phyloP scores from a whole-genome alignment of 2,329 filamentous ascomycete genomes.

The Aspergillus viridinutans region DNA sequence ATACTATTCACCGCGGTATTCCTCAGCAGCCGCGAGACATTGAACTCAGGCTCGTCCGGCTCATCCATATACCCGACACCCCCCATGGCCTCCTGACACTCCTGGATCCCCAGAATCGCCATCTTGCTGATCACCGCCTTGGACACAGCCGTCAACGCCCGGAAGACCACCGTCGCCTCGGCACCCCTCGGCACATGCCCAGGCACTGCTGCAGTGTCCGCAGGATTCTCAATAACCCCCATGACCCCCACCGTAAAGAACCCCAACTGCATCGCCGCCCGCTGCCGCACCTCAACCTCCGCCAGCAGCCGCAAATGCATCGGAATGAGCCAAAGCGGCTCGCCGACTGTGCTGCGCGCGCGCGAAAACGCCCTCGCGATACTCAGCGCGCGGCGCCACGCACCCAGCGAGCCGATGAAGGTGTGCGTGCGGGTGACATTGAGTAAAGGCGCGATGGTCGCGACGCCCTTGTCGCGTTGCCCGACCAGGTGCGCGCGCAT shows the following conservation, averaged over 20 bases:
- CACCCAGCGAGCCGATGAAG: slow-evolving; percentile 34
- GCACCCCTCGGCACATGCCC: slow-evolving; percentile 11
- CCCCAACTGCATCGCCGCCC: slow-evolving; percentile 33
- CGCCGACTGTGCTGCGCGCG: slow-evolving; percentile 34
- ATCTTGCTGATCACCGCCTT: slow-evolving; percentile 37
- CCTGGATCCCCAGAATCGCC: slow-evolving; percentile 27
- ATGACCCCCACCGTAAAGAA: slow-evolving; percentile 36
- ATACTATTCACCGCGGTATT: slow-evolving; percentile 57
- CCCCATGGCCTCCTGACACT: slow-evolving; percentile 37
- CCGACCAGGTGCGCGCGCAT: slow-evolving; percentile 65
- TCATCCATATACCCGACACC: slow-evolving; percentile 40
- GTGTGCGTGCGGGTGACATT: slow-evolving; percentile 57
- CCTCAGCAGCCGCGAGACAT: slow-evolving; percentile 62
- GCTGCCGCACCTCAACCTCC: slow-evolving; percentile 36
- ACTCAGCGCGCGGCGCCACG: slow-evolving; percentile 38
- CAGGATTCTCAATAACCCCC: slow-evolving; percentile 27
- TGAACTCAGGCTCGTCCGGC: slow-evolving; percentile 55
- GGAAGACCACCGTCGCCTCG: slow-evolving; percentile 21
- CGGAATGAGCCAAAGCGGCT: slow-evolving; percentile 35
- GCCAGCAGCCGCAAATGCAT: slow-evolving; percentile 40
- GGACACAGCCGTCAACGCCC: slow-evolving; percentile 26
- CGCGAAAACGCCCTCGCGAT: slow-evolving; percentile 41
- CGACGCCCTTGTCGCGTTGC: slow-evolving; percentile 60
- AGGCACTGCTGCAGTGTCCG: slow-evolving; percentile 13
- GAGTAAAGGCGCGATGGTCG: slow-evolving; percentile 64